Evolutionary conservation across 352 stramenopile species (phyloP).

Genomic region (Phytophthora macrochlamydospora): DNA sequence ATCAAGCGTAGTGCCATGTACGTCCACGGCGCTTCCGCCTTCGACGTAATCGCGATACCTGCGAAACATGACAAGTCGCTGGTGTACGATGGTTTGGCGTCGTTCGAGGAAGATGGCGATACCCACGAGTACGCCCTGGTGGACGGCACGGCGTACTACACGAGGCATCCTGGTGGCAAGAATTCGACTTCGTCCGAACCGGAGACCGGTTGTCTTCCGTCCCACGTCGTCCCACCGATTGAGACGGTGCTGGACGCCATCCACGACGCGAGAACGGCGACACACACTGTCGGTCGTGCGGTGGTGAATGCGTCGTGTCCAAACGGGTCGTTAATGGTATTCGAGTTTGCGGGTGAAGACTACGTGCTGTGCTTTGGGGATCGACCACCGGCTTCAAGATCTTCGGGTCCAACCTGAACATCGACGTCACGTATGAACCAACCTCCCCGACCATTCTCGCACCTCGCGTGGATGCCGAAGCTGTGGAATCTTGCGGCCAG

Average conservation of each 20-base stretch:
- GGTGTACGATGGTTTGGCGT: constrained; percentile 28
- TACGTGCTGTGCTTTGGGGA: not conserved
- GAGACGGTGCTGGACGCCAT: not conserved
- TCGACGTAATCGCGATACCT: constrained; percentile 13
- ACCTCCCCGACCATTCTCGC: not conserved
- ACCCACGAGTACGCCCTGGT: constrained; percentile 11
- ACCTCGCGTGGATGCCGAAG: constrained; percentile 21
- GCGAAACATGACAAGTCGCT: constrained; percentile 1
- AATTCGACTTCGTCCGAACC: constrained; percentile 13
- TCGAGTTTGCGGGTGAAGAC: no score
- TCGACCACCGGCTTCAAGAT: constrained; percentile 20
- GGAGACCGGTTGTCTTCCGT: not conserved
- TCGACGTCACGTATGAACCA: constrained; percentile 18
- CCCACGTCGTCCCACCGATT: no score
- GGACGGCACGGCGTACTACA: no score
- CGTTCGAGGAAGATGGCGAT: constrained; percentile 14
- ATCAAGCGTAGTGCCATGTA: constrained; percentile 35
- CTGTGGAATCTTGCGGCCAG: constrained; percentile 4
- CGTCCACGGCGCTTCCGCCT: constrained; percentile 26
- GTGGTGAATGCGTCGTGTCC: not conserved
- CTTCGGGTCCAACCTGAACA: constrained; percentile 19
- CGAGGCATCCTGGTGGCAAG: constrained; percentile 26
- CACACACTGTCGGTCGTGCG: not conserved
- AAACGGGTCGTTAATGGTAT: no score
- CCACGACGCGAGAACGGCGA: not conserved